These are phyloP conservation scores for Sporisorium exsertum DNA, from an alignment of 1,284 basidiomycete species.

Conservation along the genomic window DNA sequence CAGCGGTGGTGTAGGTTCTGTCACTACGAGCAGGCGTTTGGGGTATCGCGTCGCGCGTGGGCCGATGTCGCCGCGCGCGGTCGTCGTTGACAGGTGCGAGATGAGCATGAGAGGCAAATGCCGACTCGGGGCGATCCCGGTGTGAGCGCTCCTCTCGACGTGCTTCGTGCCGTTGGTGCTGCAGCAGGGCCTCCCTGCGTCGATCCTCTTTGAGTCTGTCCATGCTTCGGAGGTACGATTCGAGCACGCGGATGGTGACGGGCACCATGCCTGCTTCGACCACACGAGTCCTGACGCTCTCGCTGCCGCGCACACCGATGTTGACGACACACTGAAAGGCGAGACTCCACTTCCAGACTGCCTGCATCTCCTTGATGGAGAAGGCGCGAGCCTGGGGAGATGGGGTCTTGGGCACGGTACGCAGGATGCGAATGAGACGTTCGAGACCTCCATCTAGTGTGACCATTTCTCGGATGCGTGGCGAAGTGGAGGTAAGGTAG, in stretches of 20 bases:
- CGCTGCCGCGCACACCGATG: constrained; percentile 95
- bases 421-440: constrained; percentile 85
- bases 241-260: constrained; percentile 91
- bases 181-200: constrained; percentile 32
- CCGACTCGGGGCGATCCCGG: constrained; percentile 22
- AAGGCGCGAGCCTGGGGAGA: constrained; percentile 35
- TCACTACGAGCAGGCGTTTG: not conserved
- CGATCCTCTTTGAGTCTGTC: constrained; percentile 53
- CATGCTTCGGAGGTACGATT: constrained; percentile 77
- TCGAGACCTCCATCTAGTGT: constrained; percentile 97
- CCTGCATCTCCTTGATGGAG: constrained; percentile 64
- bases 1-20: not conserved
- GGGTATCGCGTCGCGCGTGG: constrained; percentile 7
- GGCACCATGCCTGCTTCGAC: constrained; percentile 96
- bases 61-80: constrained; percentile 24
- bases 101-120: constrained; percentile 13
- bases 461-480: constrained; percentile 97
- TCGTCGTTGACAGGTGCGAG: constrained; percentile 5
- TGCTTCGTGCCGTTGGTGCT: constrained; percentile 44
- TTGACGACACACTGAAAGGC: constrained; percentile 98
- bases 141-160: constrained; percentile 38
- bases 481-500: constrained; percentile 96
- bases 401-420: constrained; percentile 47
- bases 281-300: constrained; percentile 83
- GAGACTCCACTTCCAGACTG: constrained; percentile 68